Evolutionary conservation across 805 yeast species (phyloP).

Genomic region (Grigorovia transvaalensis): DNA sequence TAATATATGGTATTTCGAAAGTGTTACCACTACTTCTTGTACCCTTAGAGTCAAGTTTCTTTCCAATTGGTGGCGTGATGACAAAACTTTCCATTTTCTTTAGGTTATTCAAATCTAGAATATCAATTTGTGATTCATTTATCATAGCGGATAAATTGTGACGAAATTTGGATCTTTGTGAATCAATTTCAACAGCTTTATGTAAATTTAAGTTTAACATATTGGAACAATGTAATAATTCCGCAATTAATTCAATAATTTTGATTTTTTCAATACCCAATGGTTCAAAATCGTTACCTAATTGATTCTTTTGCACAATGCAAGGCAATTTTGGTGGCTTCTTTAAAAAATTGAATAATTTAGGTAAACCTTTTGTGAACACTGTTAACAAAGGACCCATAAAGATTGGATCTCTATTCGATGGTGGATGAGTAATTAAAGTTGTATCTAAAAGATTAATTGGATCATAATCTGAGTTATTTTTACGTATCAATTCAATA

Average conservation of each 20-base stretch:
- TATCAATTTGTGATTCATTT: conserved; percentile 27
- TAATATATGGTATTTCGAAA: conserved; percentile 28
- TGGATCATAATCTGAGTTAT: conserved; percentile 89
- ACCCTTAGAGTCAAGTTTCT: conserved; percentile 3
- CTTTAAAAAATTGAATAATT: conserved; percentile 12
- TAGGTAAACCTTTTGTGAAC: conserved; percentile 52
- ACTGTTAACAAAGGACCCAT: conserved; percentile 70
- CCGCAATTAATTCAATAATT: conserved; percentile 87
- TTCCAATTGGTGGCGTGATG: not conserved
- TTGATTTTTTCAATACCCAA: conserved; percentile 88
- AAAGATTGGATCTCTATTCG: conserved; percentile 81
- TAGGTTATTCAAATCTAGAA: not conserved
- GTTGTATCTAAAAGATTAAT: conserved; percentile 69
- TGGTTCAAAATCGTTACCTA: conserved; percentile 53
- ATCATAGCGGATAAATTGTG: conserved; percentile 35
- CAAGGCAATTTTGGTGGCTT: conserved; percentile 9
- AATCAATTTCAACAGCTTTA: conserved; percentile 56
- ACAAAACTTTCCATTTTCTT: not conserved
- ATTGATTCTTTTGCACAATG: conserved; percentile 42
- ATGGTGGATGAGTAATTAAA: conserved; percentile 77
- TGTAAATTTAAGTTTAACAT: conserved; percentile 83
- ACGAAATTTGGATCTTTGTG: conserved; percentile 60
- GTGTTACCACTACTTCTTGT: conserved; percentile 29
- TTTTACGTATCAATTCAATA: conserved; percentile 87
- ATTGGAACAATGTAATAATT: conserved; percentile 91